These are phyloP conservation scores for Onygenales sp. DNA, from an alignment of 2,329 filamentous ascomycete genomes.

Conservation along the genomic window DNA sequence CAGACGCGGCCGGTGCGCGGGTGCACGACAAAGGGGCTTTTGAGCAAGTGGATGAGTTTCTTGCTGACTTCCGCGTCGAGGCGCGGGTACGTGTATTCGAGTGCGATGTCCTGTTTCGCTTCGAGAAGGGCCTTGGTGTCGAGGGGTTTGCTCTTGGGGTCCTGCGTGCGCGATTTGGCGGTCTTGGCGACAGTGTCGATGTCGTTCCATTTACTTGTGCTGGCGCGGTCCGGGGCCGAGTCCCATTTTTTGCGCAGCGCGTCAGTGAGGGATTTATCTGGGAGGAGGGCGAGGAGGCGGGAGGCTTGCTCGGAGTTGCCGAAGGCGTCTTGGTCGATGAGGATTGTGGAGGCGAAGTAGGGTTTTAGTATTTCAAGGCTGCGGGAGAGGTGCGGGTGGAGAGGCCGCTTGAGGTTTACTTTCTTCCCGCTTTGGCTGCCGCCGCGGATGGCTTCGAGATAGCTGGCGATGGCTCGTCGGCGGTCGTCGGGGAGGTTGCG, in stretches of 20 bases:
- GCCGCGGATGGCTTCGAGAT: conserved; percentile 82
- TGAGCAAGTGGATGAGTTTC: conserved; percentile 95
- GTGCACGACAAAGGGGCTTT: conserved; percentile 92
- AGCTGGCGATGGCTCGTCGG: conserved; percentile 74
- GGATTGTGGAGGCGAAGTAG: conserved; percentile 75
- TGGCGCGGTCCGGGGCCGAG: conserved; percentile 65
- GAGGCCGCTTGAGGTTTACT: conserved; percentile 70
- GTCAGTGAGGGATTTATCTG: conserved; percentile 66
- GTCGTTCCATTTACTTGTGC: conserved; percentile 81
- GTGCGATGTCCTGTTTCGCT: conserved; percentile 88
- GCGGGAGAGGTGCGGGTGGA: conserved; percentile 82
- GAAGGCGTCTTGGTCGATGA: conserved; percentile 83
- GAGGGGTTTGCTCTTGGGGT: conserved; percentile 44
- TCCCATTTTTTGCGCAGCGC: conserved; percentile 87
- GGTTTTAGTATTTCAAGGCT: conserved; percentile 76
- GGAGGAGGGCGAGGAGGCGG: conserved; percentile 73
- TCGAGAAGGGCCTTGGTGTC: conserved; percentile 66
- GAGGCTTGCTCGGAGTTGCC: conserved; percentile 58
- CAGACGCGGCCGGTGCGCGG: conserved; percentile 90
- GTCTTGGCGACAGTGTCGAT: conserved; percentile 79
- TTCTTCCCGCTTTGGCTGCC: conserved; percentile 78
- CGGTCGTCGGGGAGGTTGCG: conserved; percentile 77
- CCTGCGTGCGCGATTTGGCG: conserved; percentile 37
- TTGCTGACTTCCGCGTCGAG: conserved; percentile 96
- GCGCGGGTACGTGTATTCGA: conserved; percentile 96